Conservation (phyloP, 169 alveolate genomes). For the Plasmodium relictum region DNA sequence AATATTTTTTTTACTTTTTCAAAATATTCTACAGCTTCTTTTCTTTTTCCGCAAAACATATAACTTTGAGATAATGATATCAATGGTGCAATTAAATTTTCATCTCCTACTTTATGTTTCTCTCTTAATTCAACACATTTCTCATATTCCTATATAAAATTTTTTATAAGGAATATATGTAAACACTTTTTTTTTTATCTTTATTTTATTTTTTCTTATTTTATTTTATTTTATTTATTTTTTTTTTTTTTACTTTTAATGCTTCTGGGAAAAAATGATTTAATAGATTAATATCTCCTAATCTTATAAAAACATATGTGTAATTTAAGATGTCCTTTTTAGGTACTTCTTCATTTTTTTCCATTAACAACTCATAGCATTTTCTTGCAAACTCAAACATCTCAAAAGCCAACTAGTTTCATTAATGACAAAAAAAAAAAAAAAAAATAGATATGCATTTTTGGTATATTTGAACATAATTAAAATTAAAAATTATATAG, state of each 20-base stretch:
- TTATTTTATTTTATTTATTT: background rate
- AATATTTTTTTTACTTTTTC: conserved; percentile 63
- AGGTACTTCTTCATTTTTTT: conserved; percentile 39
- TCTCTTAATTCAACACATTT: conserved; percentile 65
- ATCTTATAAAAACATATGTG: conserved; percentile 52
- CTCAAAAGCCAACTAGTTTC: conserved; percentile 58
- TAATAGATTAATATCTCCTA: conserved; percentile 56
- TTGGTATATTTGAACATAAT: too few species aligned
- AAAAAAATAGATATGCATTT: background rate
- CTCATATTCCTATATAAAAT: conserved; percentile 36
- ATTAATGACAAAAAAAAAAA: background rate
- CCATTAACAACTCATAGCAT: conserved; percentile 53
- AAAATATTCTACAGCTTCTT: conserved; percentile 64
- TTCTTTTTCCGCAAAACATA: conserved; percentile 75
- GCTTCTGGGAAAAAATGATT: conserved; percentile 64
- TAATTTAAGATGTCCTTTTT: conserved; percentile 49
- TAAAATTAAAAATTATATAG: too few species aligned
- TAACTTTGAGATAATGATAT: conserved; percentile 73
- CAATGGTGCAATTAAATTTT: conserved; percentile 61
- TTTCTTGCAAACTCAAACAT: conserved; percentile 72
- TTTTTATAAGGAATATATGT: background rate
- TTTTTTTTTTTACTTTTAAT: conserved; percentile 13
- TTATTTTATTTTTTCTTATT: background rate
- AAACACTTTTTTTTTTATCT: background rate
- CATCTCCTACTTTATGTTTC: conserved; percentile 66